Percentiles rank a stretch among this genome's conserved stretches.
Conservation (phyloP, 805 yeast genomes). For the Saccharomycopsis selenospora region DNA sequence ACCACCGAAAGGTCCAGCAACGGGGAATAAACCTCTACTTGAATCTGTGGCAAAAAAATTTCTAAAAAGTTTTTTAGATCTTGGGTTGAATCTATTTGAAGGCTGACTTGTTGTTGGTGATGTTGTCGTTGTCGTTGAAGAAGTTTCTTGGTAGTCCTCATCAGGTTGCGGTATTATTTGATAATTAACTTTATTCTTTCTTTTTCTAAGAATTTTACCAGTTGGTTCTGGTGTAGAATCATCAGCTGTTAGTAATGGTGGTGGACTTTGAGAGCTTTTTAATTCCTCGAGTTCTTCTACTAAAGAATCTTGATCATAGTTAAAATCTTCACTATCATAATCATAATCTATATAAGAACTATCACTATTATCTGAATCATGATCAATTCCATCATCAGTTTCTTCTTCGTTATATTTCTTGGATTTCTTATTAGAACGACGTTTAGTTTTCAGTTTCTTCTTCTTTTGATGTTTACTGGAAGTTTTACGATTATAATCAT, state of each 20-base stretch:
- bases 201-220: constrained; percentile 48
- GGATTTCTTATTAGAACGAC: too few species aligned
- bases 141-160: constrained; percentile 29
- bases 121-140: constrained; percentile 13
- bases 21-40: constrained; percentile 73
- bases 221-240: constrained; percentile 30
- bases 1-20: constrained; percentile 99
- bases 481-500: too few species aligned
- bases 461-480: too few species aligned
- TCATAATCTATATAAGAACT: constrained; percentile 28
- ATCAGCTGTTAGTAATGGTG: constrained; percentile 44
- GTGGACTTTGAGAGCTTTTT: constrained; percentile 47
- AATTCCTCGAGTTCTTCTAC: constrained; percentile 56
- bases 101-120: too few species aligned
- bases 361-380: too few species aligned
- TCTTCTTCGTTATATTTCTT: too few species aligned
- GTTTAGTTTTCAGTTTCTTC: too few species aligned
- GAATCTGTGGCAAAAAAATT: constrained; percentile 33
- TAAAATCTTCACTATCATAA: constrained; percentile 25
- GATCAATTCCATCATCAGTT: constrained; percentile 23
- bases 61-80: constrained; percentile 29
- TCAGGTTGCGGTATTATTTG: constrained; percentile 82
- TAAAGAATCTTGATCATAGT: constrained; percentile 23
- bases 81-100: too few species aligned
- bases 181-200: constrained; percentile 73